Evolutionary conservation across 2,329 filamentous ascomycete genomes (phyloP).

Genomic region (Ascochyta pisi): DNA sequence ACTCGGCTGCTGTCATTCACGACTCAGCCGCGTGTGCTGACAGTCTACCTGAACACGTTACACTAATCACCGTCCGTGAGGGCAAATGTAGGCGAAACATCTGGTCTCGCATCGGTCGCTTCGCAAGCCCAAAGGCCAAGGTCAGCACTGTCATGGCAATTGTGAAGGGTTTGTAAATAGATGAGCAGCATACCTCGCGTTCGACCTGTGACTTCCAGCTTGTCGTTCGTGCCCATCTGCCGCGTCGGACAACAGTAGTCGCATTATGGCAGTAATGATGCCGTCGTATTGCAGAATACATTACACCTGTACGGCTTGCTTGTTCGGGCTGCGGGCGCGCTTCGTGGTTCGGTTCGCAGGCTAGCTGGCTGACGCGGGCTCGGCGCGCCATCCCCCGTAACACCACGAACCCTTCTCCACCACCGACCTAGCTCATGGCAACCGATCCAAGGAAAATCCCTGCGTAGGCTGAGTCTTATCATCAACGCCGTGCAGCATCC

Average conservation of each 20-base stretch:
- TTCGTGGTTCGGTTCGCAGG: slow-evolving; percentile 26
- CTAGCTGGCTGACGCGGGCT: slow-evolving; percentile 36
- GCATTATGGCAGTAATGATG: slow-evolving; percentile 22
- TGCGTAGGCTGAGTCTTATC: slow-evolving; percentile 36
- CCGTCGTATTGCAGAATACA: slow-evolving; percentile 37
- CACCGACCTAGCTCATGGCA: slow-evolving; percentile 28
- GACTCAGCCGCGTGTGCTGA: slow-evolving; percentile 38
- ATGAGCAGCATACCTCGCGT: not conserved
- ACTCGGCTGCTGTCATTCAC: slow-evolving; percentile 24
- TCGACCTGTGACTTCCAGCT: not conserved
- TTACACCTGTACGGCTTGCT: slow-evolving; percentile 29
- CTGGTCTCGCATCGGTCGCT: slow-evolving; percentile 23
- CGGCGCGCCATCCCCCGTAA: slow-evolving; percentile 28
- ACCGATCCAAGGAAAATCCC: slow-evolving; percentile 32
- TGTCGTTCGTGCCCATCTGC: slow-evolving; percentile 8
- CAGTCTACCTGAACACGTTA: slow-evolving; percentile 14
- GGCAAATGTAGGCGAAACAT: slow-evolving; percentile 19
- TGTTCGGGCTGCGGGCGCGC: slow-evolving; percentile 22
- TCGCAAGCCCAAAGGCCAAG: slow-evolving; percentile 5
- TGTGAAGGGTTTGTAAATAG: not conserved
- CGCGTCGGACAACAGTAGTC: slow-evolving; percentile 16
- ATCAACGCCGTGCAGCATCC: slow-evolving; percentile 36
- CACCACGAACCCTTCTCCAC: slow-evolving; percentile 25
- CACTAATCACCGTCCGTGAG: slow-evolving; percentile 24
- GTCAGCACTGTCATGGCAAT: slow-evolving; percentile 10